Evolutionary conservation across 306 rosid species (phyloP), one percentile per base, ranked within the genome.

Genomic region (Corylus heterophylla): DNA sequence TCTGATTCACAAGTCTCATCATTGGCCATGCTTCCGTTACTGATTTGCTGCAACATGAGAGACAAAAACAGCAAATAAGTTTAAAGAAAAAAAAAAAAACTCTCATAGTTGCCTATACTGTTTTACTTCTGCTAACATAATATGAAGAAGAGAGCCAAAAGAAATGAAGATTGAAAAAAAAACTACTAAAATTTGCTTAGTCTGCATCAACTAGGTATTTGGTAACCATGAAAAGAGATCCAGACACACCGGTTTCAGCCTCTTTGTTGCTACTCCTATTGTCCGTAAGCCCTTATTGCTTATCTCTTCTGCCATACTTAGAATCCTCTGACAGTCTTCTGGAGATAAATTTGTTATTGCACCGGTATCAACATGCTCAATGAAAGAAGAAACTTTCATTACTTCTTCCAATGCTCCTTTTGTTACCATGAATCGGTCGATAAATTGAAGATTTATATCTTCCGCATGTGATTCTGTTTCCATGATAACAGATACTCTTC

Each of bases 351-450:
- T 35, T 72, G 85, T 77, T 58, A 77, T 72, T 71, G 54, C 79
- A 52, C 79, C 79, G 27, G 62, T 58, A 47, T 86, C 82, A 14
- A 83, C 82, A 79, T 85, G 85, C 74, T 89, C 92, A 64, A 89
- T 74, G 13, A 49, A 90, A 82, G 97, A 85, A 79, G 96, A 90
- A 67, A 90, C 83, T 80, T 81, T 87, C 75, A 88, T 39, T 55
- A 93, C 91, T 93, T 93, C 97, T 83, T 89, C 90, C 50, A 90
- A 75, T 77, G 97, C 97, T 82, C 97, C 97, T 89, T 93, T 93
- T 63, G 94, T 93, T 66, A 93, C 85, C 87, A 89, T 64, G 71
- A 83, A 82, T 85, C 86, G 84, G 27, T 80, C 84, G 17, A n/a
- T 73, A 59, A 85, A 55, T 10, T 82, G 82, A 1, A 76, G 82